phyloP scores from a whole-genome alignment of 805 yeast species.

The Candida multigemmis region DNA sequence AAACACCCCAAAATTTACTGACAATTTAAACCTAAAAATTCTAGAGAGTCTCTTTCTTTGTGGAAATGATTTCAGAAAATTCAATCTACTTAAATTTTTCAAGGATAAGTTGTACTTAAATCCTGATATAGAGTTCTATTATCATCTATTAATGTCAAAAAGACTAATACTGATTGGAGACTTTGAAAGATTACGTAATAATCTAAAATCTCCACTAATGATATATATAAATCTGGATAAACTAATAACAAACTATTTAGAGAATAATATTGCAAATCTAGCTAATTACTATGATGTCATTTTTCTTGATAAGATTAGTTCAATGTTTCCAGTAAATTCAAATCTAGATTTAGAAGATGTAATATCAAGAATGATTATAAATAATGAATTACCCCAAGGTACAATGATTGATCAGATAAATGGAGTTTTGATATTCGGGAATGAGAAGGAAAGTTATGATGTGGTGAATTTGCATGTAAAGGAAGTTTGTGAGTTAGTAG shows the following conservation, averaged over 20 bases:
- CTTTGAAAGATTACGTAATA: constrained; percentile 6
- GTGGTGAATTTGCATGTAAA: constrained; percentile 15
- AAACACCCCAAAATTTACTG: constrained; percentile 3
- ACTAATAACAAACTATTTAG: constrained; percentile 15
- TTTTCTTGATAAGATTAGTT: constrained; percentile 11
- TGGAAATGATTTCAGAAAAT: constrained; percentile 24
- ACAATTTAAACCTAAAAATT: constrained; percentile 14
- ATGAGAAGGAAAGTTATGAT: constrained; percentile 4
- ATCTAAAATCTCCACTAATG: constrained; percentile 3
- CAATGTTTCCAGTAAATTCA: constrained; percentile 8
- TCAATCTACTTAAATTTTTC: constrained; percentile 10
- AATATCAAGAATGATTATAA: constrained; percentile 24
- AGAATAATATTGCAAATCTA: constrained; percentile 21
- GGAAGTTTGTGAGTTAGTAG: constrained; percentile 16
- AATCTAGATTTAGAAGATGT: constrained; percentile 14
- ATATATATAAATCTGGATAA: constrained; percentile 5
- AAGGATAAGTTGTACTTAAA: constrained; percentile 1
- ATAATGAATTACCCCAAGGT: constrained; percentile 18
- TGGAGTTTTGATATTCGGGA: constrained; percentile 14
- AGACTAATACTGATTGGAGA: constrained; percentile 8
- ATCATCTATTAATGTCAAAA: constrained; percentile 2
- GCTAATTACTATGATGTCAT: constrained; percentile 19
- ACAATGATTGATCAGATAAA: constrained; percentile 25
- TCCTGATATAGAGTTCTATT: constrained; percentile 1
- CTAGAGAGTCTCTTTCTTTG: constrained; percentile 20